A percentile compares a stretch with the other conserved stretches of the same genome.
phyloP scores from a whole-genome alignment of 106 monocot species.

The Acorus calamus region DNA sequence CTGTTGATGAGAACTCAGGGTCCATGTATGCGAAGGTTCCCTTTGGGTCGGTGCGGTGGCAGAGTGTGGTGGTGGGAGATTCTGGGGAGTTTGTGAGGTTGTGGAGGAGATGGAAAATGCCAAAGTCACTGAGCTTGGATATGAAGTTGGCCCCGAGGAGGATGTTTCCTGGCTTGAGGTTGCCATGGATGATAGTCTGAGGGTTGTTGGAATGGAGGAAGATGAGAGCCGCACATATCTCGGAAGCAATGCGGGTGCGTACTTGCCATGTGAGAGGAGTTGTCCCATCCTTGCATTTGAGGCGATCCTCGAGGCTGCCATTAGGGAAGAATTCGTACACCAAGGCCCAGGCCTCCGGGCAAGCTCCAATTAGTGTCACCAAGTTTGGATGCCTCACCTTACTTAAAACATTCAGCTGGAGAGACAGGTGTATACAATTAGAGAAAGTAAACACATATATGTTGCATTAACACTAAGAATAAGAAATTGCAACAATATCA shows the following conservation, averaged over 20 bases:
- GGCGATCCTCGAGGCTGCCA: slow-evolving; percentile 40
- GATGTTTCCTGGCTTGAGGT: slow-evolving; percentile 16
- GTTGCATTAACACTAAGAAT: too few species aligned
- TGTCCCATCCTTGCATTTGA: not conserved
- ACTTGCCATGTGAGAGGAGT: too few species aligned
- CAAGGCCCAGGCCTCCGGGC: slow-evolving; percentile 19
- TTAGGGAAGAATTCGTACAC: slow-evolving; percentile 42
- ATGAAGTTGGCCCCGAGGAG: slow-evolving; percentile 15
- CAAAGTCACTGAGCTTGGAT: slow-evolving; percentile 28
- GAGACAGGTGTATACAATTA: not conserved
- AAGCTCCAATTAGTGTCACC: slow-evolving; percentile 43
- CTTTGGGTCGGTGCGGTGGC: slow-evolving; percentile 5
- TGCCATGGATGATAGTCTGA: slow-evolving; percentile 7
- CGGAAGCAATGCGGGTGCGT: slow-evolving; percentile 24
- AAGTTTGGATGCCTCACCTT: slow-evolving; percentile 51
- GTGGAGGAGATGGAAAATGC: slow-evolving; percentile 5
- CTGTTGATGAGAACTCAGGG: slow-evolving; percentile 14
- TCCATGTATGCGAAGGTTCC: slow-evolving; percentile 36
- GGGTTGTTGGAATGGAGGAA: slow-evolving; percentile 22
- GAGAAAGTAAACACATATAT: not conserved
- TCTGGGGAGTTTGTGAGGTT: too few species aligned
- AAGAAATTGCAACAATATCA: too few species aligned
- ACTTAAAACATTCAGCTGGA: slow-evolving; percentile 25
- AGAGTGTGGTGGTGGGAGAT: not conserved
- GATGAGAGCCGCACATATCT: slow-evolving; percentile 36